A percentile compares a stretch with the other conserved stretches of the same genome.
phyloP scores from a whole-genome alignment of 2,329 filamentous ascomycete species.

The Aspergillus sp. region DNA sequence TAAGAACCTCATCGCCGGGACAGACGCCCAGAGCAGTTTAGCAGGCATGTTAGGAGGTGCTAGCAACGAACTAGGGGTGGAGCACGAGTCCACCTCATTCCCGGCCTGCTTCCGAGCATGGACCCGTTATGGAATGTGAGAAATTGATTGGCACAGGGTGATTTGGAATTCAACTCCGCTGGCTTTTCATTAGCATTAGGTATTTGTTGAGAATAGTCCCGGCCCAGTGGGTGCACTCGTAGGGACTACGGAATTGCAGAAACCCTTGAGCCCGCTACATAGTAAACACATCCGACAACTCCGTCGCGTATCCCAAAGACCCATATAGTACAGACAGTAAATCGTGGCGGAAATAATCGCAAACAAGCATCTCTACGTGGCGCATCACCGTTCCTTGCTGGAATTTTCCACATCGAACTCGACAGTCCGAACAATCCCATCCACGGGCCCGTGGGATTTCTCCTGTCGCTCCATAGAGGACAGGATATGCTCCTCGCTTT shows the following conservation, averaged over 20 bases:
- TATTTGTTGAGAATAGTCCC: too few species aligned
- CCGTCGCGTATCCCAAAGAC: not conserved
- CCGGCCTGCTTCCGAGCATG: not conserved
- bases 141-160: not conserved
- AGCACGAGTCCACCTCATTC: not conserved
- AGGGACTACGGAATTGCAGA: too few species aligned
- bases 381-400: not conserved
- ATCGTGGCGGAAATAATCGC: not conserved
- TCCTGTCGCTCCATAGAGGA: not conserved
- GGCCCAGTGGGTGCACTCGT: too few species aligned
- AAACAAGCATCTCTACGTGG: too few species aligned
- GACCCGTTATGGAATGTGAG: not conserved
- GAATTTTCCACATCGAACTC: constrained; percentile 27
- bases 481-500: constrained; percentile 26
- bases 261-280: too few species aligned
- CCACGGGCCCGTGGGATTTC: constrained; percentile 1
- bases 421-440: constrained; percentile 26
- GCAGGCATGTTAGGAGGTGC: not conserved
- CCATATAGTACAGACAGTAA: not conserved
- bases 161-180: not conserved
- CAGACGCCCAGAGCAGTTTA: not conserved
- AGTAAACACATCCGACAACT: not conserved
- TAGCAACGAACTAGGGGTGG: not conserved
- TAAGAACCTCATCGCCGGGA: not conserved
- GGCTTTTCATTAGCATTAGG: not conserved